Evolutionary conservation across 768 basidiomycete genomes (phyloP).

Genomic region (Podaxis carcinomalis): DNA sequence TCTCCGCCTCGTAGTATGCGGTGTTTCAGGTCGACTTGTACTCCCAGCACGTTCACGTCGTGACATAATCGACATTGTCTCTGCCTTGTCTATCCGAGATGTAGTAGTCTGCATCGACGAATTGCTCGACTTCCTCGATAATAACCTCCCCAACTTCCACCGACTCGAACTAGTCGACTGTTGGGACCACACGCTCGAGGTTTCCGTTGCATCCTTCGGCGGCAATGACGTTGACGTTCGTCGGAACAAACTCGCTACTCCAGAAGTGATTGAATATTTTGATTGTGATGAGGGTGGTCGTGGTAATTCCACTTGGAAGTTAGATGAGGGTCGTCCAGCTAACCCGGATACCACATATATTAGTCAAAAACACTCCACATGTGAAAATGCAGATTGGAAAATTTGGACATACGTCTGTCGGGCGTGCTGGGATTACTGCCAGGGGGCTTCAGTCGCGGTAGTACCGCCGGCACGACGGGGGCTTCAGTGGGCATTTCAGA

Average conservation of each 20-base stretch:
- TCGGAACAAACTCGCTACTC: slow-evolving; percentile 47
- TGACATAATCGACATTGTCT: slow-evolving; percentile 41
- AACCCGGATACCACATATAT: slow-evolving; percentile 18
- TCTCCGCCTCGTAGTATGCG: slow-evolving; percentile 35
- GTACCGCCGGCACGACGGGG: slow-evolving; percentile 54
- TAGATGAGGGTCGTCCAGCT: slow-evolving; percentile 31
- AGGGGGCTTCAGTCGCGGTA: slow-evolving; percentile 25
- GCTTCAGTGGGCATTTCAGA: slow-evolving; percentile 56
- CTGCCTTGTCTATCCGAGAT: slow-evolving; percentile 30
- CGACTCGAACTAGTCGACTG: slow-evolving; percentile 33
- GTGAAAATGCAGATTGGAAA: background rate
- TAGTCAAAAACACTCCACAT: background rate
- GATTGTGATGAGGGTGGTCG: slow-evolving; percentile 52
- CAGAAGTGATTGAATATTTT: slow-evolving; percentile 47
- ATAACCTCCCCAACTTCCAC: slow-evolving; percentile 32
- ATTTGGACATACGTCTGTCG: slow-evolving; percentile 30
- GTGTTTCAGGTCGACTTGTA: slow-evolving; percentile 41
- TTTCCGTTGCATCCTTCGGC: slow-evolving; percentile 42
- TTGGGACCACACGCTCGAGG: slow-evolving; percentile 40
- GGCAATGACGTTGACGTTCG: slow-evolving; percentile 23
- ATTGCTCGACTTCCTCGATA: slow-evolving; percentile 48
- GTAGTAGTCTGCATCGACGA: slow-evolving; percentile 42
- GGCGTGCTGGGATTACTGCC: slow-evolving; percentile 11
- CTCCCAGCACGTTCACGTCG: slow-evolving; percentile 34
- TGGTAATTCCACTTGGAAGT: slow-evolving; percentile 37